These are phyloP conservation scores for Termitomyces sp. DNA, from an alignment of 1,284 basidiomycete species.

Conservation along the genomic window DNA sequence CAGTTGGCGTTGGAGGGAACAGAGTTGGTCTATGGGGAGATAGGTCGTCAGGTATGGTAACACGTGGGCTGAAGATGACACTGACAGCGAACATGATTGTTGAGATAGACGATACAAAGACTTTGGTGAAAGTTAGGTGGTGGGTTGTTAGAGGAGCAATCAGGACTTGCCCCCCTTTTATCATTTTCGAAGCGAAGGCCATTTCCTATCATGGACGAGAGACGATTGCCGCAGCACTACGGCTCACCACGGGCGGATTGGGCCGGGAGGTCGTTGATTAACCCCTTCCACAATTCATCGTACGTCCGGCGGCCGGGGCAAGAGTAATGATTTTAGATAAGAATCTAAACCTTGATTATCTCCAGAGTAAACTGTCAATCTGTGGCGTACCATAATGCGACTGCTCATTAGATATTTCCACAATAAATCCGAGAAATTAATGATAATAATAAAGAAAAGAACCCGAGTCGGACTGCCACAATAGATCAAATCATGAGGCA, in stretches of 20 bases:
- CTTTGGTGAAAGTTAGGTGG: not conserved
- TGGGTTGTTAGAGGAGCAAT: not conserved
- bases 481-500: not conserved
- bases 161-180: not conserved
- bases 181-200: not conserved
- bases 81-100: slow-evolving; percentile 10
- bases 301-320: not conserved
- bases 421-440: not conserved
- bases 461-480: not conserved
- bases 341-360: not conserved
- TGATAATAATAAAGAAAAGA: not conserved
- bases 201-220: slow-evolving; percentile 4
- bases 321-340: not conserved
- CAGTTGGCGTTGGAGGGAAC: slow-evolving; percentile 26
- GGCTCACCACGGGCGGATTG: not conserved
- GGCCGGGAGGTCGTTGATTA: not conserved
- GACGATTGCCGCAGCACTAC: not conserved
- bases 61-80: not conserved
- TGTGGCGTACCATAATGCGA: not conserved
- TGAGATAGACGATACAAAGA: not conserved
- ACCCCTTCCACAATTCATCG: not conserved
- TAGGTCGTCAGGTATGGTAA: not conserved
- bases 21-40: slow-evolving; percentile 1
- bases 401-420: not conserved
- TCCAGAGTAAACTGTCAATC: not conserved